Conservation (phyloP, 2,329 filamentous ascomycete genomes). For the Ascomycota sp. region DNA sequence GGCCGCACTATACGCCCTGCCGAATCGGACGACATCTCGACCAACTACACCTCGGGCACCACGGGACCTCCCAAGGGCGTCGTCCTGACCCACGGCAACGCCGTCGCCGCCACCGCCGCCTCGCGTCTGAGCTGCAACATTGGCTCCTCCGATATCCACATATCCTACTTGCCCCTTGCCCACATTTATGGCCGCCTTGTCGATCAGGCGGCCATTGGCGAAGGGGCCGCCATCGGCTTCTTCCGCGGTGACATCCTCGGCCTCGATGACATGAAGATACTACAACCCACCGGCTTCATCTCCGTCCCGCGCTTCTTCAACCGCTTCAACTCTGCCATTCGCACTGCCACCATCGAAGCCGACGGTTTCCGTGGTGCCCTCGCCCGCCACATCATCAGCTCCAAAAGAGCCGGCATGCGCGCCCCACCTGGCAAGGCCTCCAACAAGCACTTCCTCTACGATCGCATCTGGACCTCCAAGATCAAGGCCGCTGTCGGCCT, state of each 20-base stretch:
- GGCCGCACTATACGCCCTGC: slow-evolving; percentile 54
- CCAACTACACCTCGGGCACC: slow-evolving; percentile 78
- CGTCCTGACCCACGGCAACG: slow-evolving; percentile 61
- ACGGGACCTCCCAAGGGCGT: slow-evolving; percentile 72
- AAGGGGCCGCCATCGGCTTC: slow-evolving; percentile 63
- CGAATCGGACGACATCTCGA: slow-evolving; percentile 54
- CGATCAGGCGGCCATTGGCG: slow-evolving; percentile 55
- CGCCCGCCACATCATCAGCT: slow-evolving; percentile 56
- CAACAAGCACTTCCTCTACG: slow-evolving; percentile 59
- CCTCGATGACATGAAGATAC: slow-evolving; percentile 75
- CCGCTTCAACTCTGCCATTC: slow-evolving; percentile 69
- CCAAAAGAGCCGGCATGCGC: slow-evolving; percentile 64
- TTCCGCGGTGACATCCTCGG: slow-evolving; percentile 82
- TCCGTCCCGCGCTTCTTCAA: slow-evolving; percentile 88
- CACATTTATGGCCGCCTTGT: slow-evolving; percentile 82
- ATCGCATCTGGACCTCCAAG: slow-evolving; percentile 81
- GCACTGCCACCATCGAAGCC: slow-evolving; percentile 56
- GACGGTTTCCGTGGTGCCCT: slow-evolving; percentile 63
- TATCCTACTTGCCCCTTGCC: slow-evolving; percentile 82
- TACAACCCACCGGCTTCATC: slow-evolving; percentile 65
- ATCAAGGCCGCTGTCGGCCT: slow-evolving; percentile 68
- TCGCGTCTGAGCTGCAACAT: slow-evolving; percentile 35
- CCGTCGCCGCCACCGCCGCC: slow-evolving; percentile 49
- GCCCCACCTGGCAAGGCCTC: slow-evolving; percentile 52
- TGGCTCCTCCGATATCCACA: slow-evolving; percentile 35